Percentiles rank a stretch among this genome's conserved stretches.
Evolutionary conservation across 2,329 filamentous ascomycete species (phyloP).

Genomic region (Endocalyx cinctus): DNA sequence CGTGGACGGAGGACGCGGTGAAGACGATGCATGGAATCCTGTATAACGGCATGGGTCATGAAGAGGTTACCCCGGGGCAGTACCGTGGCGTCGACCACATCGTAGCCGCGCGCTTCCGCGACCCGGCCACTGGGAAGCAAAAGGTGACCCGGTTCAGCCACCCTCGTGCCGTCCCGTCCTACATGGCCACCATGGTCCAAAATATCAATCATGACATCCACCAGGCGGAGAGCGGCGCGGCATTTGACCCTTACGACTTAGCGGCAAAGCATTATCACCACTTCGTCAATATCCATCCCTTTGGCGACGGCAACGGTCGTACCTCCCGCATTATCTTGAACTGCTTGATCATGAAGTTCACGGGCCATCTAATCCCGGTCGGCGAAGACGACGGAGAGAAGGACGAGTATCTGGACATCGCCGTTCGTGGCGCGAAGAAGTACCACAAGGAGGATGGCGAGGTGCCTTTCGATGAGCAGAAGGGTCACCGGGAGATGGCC

Average conservation of each 20-base stretch:
- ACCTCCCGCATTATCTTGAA: conserved; percentile 34
- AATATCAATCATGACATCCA: conserved; percentile 20
- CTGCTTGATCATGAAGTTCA: conserved; percentile 27
- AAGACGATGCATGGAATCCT: conserved; percentile 5
- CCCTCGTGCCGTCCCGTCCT: conserved; percentile 11
- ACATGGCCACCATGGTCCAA: conserved; percentile 20
- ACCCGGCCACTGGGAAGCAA: conserved; percentile 5
- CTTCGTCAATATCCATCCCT: conserved; percentile 35
- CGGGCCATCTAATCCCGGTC: conserved; percentile 10
- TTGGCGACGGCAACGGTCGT: conserved; percentile 34
- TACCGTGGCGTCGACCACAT: conserved; percentile 10
- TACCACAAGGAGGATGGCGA: conserved; percentile 17
- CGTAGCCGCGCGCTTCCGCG: conserved; percentile 8
- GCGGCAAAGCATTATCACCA: conserved; percentile 23
- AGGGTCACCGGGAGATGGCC: conserved; percentile 11
- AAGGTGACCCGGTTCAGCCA: conserved; percentile 16
- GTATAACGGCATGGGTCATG: too few species aligned
- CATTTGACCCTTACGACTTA: too few species aligned
- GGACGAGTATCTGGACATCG: conserved; percentile 12
- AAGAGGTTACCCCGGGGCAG: too few species aligned
- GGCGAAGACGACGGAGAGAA: conserved; percentile 10
- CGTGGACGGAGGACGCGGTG: conserved; percentile 7
- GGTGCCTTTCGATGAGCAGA: conserved; percentile 6
- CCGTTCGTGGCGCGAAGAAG: conserved; percentile 4
- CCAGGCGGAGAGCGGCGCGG: too few species aligned